These are phyloP conservation scores for Kalmanozyma brasiliensis DNA, from an alignment of 1,284 basidiomycete species.

Conservation along the genomic window DNA sequence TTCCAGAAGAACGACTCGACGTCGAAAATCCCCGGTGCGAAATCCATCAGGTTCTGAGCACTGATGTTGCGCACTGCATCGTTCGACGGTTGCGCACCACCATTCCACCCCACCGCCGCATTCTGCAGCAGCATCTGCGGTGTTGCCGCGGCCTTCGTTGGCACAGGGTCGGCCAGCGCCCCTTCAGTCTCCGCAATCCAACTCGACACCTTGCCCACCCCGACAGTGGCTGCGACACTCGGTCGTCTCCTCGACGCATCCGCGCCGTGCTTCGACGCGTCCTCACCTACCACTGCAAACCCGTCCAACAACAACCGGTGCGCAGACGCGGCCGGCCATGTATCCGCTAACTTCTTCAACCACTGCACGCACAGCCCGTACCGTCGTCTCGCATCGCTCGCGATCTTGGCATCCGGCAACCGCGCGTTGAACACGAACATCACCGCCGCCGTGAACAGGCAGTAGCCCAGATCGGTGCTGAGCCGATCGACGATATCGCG, in stretches of 20 bases:
- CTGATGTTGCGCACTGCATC: not conserved
- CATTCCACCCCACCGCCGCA: too few species aligned
- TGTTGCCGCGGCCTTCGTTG: not conserved
- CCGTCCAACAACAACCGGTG: constrained; percentile 60
- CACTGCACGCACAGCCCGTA: constrained; percentile 57
- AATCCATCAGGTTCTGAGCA: constrained; percentile 5
- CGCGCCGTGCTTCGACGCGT: constrained; percentile 34
- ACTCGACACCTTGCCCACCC: constrained; percentile 22
- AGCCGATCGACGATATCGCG: constrained; percentile 56
- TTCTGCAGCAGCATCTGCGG: too few species aligned
- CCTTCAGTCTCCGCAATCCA: constrained; percentile 50
- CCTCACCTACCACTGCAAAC: constrained; percentile 55
- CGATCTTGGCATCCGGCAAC: constrained; percentile 37
- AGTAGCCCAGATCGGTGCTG: constrained; percentile 58
- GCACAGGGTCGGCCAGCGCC: constrained; percentile 18
- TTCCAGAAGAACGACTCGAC: constrained; percentile 61
- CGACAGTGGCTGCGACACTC: constrained; percentile 16
- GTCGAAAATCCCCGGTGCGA: constrained; percentile 53
- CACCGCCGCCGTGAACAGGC: constrained; percentile 60
- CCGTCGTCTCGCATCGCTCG: constrained; percentile 42
- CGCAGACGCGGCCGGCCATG: constrained; percentile 61
- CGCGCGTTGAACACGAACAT: constrained; percentile 63
- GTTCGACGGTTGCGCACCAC: not conserved
- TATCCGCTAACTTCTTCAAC: constrained; percentile 53
- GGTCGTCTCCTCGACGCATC: constrained; percentile 13